Evolutionary conservation across 2,329 filamentous ascomycete genomes (phyloP), one percentile per base, ranked within the genome.

Genomic region (Grosmannia huntii): DNA sequence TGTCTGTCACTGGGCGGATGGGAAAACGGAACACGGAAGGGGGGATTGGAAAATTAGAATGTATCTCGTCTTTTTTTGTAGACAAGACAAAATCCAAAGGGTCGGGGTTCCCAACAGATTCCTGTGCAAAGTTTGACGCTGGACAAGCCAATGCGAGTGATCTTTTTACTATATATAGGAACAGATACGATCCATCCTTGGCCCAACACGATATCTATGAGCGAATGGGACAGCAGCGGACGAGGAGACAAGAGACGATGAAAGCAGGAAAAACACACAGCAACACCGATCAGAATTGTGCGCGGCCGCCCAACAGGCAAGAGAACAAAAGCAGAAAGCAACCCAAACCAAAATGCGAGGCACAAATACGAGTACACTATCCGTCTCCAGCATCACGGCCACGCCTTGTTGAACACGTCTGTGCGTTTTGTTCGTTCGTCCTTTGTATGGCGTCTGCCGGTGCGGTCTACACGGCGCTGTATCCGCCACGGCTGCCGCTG

Each of bases 401-500:
- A 38, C 14, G 36, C 36, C 36, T 38, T 38, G 12, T 38, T 14
- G 36, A 38, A 16, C 48, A 50, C 25, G 14, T 49, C 21, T 12
- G 25, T 21, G 44, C 19, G 21, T 21, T 46, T 46, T 46, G 44
- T 23, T 46, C 21, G 4, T 9, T n/a, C 19, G 2, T 33, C 2
- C 31, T 33, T n/a, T 9, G 4, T 46, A 14, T 38, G 36, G 12
- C 36, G 36, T 38, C 36, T 38, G 36, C 12, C 31, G 6, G 10
- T 51, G 11, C 19, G 19, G 21, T 49, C 49, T 75, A 96, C 64
- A 99, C 92, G 52, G 94, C 94, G 67, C 89, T 95, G 73, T 99
- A 99, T 2, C 94, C 94, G 52, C 92, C 92, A 66, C 94, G 84
- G 60, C 84, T 87, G 9, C 90, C 89, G 50, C 85, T 81, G 1